phyloP scores from a whole-genome alignment of 352 stramenopile genomes.

The Elongisporangium anandrum region DNA sequence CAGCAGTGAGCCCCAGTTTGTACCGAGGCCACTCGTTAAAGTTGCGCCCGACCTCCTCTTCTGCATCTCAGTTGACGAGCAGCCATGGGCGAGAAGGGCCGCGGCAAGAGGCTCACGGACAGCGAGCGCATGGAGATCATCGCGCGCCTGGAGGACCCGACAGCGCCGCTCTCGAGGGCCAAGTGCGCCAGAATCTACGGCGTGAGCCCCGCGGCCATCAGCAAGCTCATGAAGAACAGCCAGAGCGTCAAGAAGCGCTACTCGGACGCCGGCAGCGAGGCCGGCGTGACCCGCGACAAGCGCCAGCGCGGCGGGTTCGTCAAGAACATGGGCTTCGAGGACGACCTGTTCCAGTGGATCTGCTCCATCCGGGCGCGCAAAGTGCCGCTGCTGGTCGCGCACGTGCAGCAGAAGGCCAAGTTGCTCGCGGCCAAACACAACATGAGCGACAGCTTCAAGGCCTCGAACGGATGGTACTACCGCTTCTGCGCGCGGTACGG shows the following conservation, averaged over 20 bases:
- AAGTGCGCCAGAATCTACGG: conserved; percentile 60
- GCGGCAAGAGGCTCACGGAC: conserved; percentile 63
- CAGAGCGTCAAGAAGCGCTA: conserved; percentile 69
- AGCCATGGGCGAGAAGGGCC: conserved; percentile 26
- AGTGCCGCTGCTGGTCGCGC: conserved; percentile 40
- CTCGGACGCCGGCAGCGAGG: conserved; percentile 33
- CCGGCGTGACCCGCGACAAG: conserved; percentile 28
- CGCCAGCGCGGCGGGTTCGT: conserved; percentile 61
- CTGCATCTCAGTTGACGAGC: background rate
- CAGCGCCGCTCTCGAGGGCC: conserved; percentile 39
- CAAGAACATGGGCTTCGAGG: conserved; percentile 53
- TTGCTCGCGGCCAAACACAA: conserved; percentile 32
- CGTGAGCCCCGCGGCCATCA: conserved; percentile 68
- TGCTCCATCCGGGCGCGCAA: conserved; percentile 38
- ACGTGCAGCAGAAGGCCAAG: conserved; percentile 58
- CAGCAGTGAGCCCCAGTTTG: background rate
- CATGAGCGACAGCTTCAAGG: conserved; percentile 43
- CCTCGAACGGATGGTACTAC: conserved; percentile 78
- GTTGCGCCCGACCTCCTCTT: background rate
- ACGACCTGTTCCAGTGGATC: conserved; percentile 70
- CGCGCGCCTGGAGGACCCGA: conserved; percentile 50
- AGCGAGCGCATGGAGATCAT: conserved; percentile 79
- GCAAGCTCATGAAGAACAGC: conserved; percentile 75
- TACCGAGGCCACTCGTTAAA: background rate
- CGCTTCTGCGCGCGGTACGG: conserved; percentile 69